Evolutionary conservation across 257 asterid species (phyloP), one percentile per base, ranked within the genome.

Genomic region (Rehmannia glutinosa): DNA sequence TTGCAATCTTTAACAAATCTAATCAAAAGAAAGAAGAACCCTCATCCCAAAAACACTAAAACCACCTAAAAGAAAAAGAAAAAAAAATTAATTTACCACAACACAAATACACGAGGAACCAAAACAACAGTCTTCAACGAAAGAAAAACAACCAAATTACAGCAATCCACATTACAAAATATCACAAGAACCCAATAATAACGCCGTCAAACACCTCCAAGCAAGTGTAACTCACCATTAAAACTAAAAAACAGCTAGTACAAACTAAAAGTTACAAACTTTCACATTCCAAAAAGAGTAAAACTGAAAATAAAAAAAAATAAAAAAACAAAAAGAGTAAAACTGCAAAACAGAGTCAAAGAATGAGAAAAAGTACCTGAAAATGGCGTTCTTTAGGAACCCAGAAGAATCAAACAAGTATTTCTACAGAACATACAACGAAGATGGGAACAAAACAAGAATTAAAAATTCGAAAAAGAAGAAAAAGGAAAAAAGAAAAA

Each of bases 161-260:
- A 58, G 3, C 55, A 61, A 23, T 77, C 82, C 84, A 65, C 86
- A 79, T 77, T 76, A 63, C 41, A 68, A 60, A 80, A 64, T 64
- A 73, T 19, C 25, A 70, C 19, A 68, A 71, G 47, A 16, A 55
- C 53, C 51, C 65, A 36, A 52, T 6, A 43, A 66, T 74, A 63
- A 50, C 41, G 15, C 62, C 46, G 51, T 11, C 30, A 60, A 55
- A 54, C 51, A 7, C 51, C 54, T 41, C 63, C 46, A 9, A 51
- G 69, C 33, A 58, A 57, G 56, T 49, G 71, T 3, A 62, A 71
- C 69, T 42, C 71, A 61, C 64, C 81, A 66, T 32, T 32, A 46
- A 49, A 66, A 66, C 60, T 20, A 42, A 64, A 64, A 30, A 65
- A n/a, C 59, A 62, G 41, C 70, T 63, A 47, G 21, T 46, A 50